Percentiles rank a stretch among this genome's conserved stretches.
Evolutionary conservation across 768 basidiomycete species (phyloP).

Genomic region (Mycena maculata): DNA sequence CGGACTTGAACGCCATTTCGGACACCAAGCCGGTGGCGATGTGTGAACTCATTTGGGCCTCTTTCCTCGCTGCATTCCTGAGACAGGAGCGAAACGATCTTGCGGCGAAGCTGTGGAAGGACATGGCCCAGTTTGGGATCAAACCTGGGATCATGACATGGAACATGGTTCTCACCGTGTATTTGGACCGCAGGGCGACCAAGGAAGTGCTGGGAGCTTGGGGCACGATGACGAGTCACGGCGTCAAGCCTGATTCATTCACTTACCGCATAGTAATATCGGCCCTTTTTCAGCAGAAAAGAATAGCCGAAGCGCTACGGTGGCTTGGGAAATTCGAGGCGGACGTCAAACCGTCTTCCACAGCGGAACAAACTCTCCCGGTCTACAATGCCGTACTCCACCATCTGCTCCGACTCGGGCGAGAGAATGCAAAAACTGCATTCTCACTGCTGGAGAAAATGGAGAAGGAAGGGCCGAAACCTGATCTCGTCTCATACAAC

Average conservation of each 20-base stretch:
- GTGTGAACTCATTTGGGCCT: conserved; percentile 69
- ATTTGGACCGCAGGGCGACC: conserved; percentile 61
- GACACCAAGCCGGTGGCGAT: conserved; percentile 59
- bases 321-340: conserved; percentile 65
- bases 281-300: conserved; percentile 65
- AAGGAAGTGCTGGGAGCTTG: conserved; percentile 70
- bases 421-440: conserved; percentile 52
- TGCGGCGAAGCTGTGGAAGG: conserved; percentile 76
- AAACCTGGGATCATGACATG: conserved; percentile 69
- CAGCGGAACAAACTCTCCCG: conserved; percentile 45
- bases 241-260: conserved; percentile 67
- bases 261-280: conserved; percentile 79
- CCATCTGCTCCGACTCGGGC: conserved; percentile 65
- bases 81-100: conserved; percentile 64
- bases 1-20: conserved; percentile 51
- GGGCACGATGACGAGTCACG: conserved; percentile 68
- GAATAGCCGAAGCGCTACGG: conserved; percentile 61
- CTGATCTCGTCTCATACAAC: conserved; percentile 85
- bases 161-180: conserved; percentile 78
- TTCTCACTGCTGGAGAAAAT: conserved; percentile 54
- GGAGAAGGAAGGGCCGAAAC: conserved; percentile 63
- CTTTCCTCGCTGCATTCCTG: conserved; percentile 75
- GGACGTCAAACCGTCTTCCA: conserved; percentile 38
- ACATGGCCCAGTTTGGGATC: conserved; percentile 63
- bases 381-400: conserved; percentile 84